Conservation (phyloP, 2,329 filamentous ascomycete species). For the Alternaria tenuissima region DNA sequence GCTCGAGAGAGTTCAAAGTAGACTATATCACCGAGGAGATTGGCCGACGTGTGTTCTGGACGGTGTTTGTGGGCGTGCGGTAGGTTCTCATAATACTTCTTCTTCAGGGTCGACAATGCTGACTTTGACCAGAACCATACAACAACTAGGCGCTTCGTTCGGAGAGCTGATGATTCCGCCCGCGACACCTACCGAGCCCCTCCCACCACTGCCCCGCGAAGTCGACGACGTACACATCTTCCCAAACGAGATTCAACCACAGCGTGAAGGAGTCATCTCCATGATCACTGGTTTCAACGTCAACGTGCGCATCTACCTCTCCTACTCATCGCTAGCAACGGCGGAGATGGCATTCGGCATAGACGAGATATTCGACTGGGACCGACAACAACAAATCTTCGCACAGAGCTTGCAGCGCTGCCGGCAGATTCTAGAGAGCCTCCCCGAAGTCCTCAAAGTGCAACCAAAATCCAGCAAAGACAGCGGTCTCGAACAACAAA, state of each 20-base stretch:
- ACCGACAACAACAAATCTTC: slow-evolving; percentile 77
- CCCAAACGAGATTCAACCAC: slow-evolving; percentile 72
- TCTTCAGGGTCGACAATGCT: slow-evolving; percentile 7
- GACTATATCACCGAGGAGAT: slow-evolving; percentile 62
- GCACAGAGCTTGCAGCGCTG: slow-evolving; percentile 74
- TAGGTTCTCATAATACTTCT: slow-evolving; percentile 41
- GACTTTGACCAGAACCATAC: slow-evolving; percentile 68
- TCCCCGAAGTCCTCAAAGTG: slow-evolving; percentile 75
- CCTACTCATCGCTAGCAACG: slow-evolving; percentile 80
- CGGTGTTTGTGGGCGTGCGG: slow-evolving; percentile 77
- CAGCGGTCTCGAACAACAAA: slow-evolving; percentile 33
- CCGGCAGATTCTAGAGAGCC: slow-evolving; percentile 71
- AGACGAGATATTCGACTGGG: slow-evolving; percentile 76
- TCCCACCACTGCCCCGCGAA: slow-evolving; percentile 81
- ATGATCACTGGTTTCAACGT: slow-evolving; percentile 82
- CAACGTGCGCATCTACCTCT: slow-evolving; percentile 78
- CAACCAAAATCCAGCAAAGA: slow-evolving; percentile 53
- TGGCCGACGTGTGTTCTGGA: slow-evolving; percentile 77
- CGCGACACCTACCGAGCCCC: slow-evolving; percentile 75
- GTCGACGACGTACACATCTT: slow-evolving; percentile 86
- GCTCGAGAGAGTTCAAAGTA: slow-evolving; percentile 47
- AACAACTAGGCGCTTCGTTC: slow-evolving; percentile 76
- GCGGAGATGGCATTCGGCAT: slow-evolving; percentile 84
- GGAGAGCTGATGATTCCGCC: slow-evolving; percentile 78
- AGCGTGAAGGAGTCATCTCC: slow-evolving; percentile 73